Percentiles rank a stretch among this genome's conserved stretches.
phyloP scores from a whole-genome alignment of 768 basidiomycete genomes.

The Chiua virens region DNA sequence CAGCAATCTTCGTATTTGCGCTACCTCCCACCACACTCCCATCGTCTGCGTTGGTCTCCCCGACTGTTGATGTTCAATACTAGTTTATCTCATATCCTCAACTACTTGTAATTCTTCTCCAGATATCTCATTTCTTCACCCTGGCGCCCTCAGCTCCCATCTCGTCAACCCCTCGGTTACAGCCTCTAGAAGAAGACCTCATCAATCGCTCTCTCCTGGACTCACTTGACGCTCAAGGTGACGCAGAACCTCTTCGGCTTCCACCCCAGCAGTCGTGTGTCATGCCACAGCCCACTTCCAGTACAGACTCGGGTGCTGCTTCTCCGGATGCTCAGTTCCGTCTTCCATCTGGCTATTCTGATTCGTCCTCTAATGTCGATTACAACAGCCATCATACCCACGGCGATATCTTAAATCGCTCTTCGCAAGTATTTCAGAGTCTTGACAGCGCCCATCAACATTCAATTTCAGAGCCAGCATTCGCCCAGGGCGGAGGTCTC shows the following conservation, averaged over 20 bases:
- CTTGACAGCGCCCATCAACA: constrained; percentile 36
- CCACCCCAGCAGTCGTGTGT: constrained; percentile 37
- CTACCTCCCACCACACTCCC: constrained; percentile 32
- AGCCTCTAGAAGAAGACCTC: constrained; percentile 63
- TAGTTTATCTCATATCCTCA: constrained; percentile 31
- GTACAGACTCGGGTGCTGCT: constrained; percentile 48
- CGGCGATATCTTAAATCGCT: constrained; percentile 29
- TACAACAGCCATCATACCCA: constrained; percentile 37
- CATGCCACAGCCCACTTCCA: constrained; percentile 49
- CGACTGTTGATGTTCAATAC: constrained; percentile 46
- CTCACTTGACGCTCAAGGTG: constrained; percentile 80
- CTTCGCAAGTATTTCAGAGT: constrained; percentile 26
- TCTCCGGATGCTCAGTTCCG: constrained; percentile 60
- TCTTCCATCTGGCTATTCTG: constrained; percentile 47
- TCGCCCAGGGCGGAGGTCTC: constrained; percentile 32
- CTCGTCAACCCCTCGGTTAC: constrained; percentile 30
- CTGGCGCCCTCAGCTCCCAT: constrained; percentile 51
- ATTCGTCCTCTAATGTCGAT: constrained; percentile 47
- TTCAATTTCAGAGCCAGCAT: constrained; percentile 28
- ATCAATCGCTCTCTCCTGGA: constrained; percentile 85
- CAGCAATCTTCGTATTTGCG: constrained; percentile 36
- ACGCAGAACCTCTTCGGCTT: constrained; percentile 62
- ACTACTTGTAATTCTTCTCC: constrained; percentile 30
- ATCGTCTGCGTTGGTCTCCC: constrained; percentile 27
- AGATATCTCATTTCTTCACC: constrained; percentile 33